These are phyloP conservation scores for Cystoisospora suis DNA, from an alignment of 169 alveolate species.

Conservation along the genomic window DNA sequence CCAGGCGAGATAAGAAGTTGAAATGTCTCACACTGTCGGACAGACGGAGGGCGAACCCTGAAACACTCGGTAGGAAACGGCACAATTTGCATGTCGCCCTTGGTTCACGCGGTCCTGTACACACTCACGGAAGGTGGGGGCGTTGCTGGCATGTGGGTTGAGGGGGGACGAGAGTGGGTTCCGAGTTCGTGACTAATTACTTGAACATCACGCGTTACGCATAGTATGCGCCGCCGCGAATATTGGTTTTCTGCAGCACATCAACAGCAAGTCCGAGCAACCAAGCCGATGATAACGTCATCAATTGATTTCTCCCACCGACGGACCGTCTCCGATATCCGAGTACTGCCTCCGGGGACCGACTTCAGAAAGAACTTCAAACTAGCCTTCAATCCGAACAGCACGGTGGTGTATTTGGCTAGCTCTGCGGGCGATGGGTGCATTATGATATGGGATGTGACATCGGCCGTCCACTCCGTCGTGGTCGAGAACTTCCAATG, in stretches of 20 bases:
- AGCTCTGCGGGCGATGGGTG: slow-evolving; percentile 48
- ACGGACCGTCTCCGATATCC: slow-evolving; percentile 43
- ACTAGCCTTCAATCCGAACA: slow-evolving; percentile 37
- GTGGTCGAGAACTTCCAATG: slow-evolving; percentile 39
- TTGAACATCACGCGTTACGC: no score
- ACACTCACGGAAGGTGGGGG: no score
- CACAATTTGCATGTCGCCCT: no score
- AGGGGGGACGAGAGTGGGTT: no score
- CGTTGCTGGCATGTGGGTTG: no score
- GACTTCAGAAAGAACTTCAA: slow-evolving; percentile 32
- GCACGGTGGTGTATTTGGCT: background rate
- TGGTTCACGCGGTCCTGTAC: no score
- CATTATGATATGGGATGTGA: slow-evolving; percentile 50
- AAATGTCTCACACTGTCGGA: no score
- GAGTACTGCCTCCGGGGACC: slow-evolving; percentile 25
- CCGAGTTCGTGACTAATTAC: no score
- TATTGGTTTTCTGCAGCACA: background rate
- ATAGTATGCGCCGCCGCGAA: no score
- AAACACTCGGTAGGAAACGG: no score
- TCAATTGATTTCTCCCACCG: slow-evolving; percentile 58
- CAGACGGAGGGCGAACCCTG: no score
- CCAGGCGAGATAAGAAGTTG: no score
- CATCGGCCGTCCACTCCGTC: slow-evolving; percentile 42
- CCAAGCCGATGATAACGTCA: slow-evolving; percentile 36
- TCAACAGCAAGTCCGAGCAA: slow-evolving; percentile 29